Base-by-base conservation (phyloP, 1,284 basidiomycete species). In the Caloboletus firmus region DNA sequence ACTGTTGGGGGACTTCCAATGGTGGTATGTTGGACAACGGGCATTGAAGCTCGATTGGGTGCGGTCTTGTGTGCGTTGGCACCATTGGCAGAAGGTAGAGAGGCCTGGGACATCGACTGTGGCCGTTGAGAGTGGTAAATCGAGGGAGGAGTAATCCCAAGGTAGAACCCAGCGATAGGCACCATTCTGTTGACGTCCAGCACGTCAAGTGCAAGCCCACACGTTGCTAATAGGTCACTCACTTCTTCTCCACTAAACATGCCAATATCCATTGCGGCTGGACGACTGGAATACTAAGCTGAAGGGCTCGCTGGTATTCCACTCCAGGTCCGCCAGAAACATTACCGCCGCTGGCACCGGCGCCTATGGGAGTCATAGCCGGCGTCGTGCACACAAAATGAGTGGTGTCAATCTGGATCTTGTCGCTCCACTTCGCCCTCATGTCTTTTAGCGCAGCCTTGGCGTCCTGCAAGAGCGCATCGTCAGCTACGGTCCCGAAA, bases 311-410 rank as follows among this genome's bases (percentile, higher is more conserved):
- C 69, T 95, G 93, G 69, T 97, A 97, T 63, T 93, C 92, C 5
- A 90, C 85, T 0, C 88, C 88, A 0, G 91, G 87, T 7, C 82
- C 81, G 12, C 75, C 74, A 12, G 74, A 70, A 6, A 72, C 57
- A 5, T 58, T 59, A 0, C 64, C 63, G 3, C 83, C 81, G 4
- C 78, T 75, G 0, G 77, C 78, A 52, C 80, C 79, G 4, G 87
- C 83, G 4, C 85, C 87, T 7, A 72, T 64, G 0, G 85, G 82
- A 0, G 84, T 84, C 13, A 82, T 79, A 1, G 87, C 84, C 2
- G 93, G 90, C 0, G 90, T 93, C 4, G 93, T 95, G 67, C 94
- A 96, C 35, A 97, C 93, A 63, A 96, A 97, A 71, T 98, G 95
- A 0, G 94, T 96, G 6, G 95, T 97, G 66, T 97, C 95, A 54